Evolutionary conservation across 1,284 basidiomycete species (phyloP).

Genomic region (Tetrapyrgos nigripes): DNA sequence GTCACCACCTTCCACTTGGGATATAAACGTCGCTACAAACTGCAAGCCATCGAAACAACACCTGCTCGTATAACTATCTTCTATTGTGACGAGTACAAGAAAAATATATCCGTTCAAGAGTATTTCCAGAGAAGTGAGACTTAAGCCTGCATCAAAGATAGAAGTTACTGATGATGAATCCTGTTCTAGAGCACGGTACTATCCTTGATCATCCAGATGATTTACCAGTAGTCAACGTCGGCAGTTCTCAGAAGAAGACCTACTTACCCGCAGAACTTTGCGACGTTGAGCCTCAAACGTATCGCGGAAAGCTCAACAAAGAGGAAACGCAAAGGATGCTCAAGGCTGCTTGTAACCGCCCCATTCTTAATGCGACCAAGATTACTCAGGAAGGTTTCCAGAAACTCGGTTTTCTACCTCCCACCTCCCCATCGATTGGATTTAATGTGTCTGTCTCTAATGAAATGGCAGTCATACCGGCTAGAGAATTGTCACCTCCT

Average conservation of each 20-base stretch:
- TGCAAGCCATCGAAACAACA: slow-evolving; percentile 51
- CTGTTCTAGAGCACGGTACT: slow-evolving; percentile 59
- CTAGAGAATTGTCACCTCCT: slow-evolving; percentile 66
- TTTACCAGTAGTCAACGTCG: slow-evolving; percentile 67
- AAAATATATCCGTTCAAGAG: slow-evolving; percentile 58
- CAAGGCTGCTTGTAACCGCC: slow-evolving; percentile 61
- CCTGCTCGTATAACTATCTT: slow-evolving; percentile 58
- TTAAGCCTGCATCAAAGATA: neutral
- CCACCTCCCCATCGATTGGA: slow-evolving; percentile 42
- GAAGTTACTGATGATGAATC: neutral
- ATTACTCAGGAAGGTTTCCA: slow-evolving; percentile 64
- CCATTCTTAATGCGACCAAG: slow-evolving; percentile 58
- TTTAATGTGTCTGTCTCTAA: slow-evolving; percentile 62
- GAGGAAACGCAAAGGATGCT: slow-evolving; percentile 70
- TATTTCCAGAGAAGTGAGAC: slow-evolving; percentile 66
- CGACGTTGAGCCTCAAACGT: slow-evolving; percentile 51
- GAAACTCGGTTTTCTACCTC: slow-evolving; percentile 53
- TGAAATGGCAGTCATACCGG: slow-evolving; percentile 67
- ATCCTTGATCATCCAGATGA: slow-evolving; percentile 54
- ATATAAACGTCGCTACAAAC: slow-evolving; percentile 54
- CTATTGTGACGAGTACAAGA: slow-evolving; percentile 53
- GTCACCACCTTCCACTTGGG: slow-evolving; percentile 64
- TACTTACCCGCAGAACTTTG: slow-evolving; percentile 75
- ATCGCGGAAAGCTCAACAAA: slow-evolving; percentile 56
- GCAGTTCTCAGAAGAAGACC: slow-evolving; percentile 41